Base-by-base conservation (phyloP, 169 alveolate species). In the Theileria luwenshuni region DNA sequence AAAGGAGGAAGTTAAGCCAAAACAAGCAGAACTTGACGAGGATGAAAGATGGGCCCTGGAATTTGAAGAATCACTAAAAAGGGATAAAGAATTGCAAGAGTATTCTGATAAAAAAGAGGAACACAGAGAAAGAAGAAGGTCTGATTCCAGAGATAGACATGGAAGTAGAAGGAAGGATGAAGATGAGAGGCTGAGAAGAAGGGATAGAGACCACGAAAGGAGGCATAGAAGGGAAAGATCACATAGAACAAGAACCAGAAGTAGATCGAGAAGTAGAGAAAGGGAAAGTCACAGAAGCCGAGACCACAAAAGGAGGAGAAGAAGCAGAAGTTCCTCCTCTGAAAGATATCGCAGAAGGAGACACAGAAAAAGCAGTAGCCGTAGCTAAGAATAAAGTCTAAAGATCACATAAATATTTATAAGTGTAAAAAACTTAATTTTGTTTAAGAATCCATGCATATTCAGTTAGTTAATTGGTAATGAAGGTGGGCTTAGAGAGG, bases 11-110 rank as follows among this genome's bases (percentile, higher is more conserved):
- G 25, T 43, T 5, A 48, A 64, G 28, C 85, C 74, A 47, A 45
- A 49, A 42, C 21, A 42, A 28, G 51, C 60, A 35, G 63, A 68
- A 54, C 21, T 86, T 74, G 93, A 88, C 65, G 93, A 77, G 68
- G 93, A 88, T 28, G 93, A 88, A 61, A 58, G 83, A 59, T 84
- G 93, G 93, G 90, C 91, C n/a, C 49, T 76, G n/a, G 90, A 84
- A 61, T 88, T 88, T 72, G 93, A 88, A 77, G 77, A 64, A 27
- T 70, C 84, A n/a, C 43, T 88, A 49, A 74, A 72, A 28, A 71
- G 60, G 15, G 69, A 51, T 15, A 30, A 30, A 5, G 54, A 30
- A 21, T 47, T 41, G 1, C 35, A 48, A n/a, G 65, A 74, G 38
- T 21, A 60, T 28, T 35, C 61, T 30, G 19, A 56, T 2, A 38